Evolutionary conservation across 768 basidiomycete genomes (phyloP), one percentile per base, ranked within the genome.

Genomic region (Pluteus cervinus): DNA sequence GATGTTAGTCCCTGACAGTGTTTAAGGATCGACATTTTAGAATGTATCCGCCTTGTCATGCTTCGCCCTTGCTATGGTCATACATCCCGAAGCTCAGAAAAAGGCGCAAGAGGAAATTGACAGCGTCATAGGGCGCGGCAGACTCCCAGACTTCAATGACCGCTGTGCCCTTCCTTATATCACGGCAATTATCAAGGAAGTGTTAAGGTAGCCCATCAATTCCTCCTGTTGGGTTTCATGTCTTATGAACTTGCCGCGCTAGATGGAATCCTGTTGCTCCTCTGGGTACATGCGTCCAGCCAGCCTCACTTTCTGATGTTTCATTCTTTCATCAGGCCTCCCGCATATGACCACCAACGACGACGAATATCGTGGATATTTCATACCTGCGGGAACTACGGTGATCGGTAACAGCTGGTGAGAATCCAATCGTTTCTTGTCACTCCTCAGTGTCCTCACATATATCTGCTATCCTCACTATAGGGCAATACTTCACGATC

Each of bases 71-170:
- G 48, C 48, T 4, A 47, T 50, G 48, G 36, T 30, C 4, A 44
- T 47, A 21, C 43, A 40, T 33, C 48, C 48, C 4, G 46, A 47
- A 23, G 43, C 35, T n/a, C 49, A 51, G 23, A 43, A 28, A 9
- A 41, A 54, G 28, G 62, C 62, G 1, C 68, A 68, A 30, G 48
- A 56, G 10, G 62, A 69, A 40, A 36, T 69, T 8, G 66, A 68
- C 37, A 42, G 35, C 3, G 46, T 65, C 5, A 16, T 66, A 7
- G 62, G 59, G 21, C 7, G 30, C 14, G 53, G 46, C n/a, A 41
- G 58, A 8, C 43, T 61, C 8, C 60, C 60, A 4, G 47, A 41
- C 14, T 42, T 53, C 24, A 39, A 44, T 9, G 56, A 58, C 26
- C 18, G 45, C n/a, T 35, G 22, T 12, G 23, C 39, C 24, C 28